These are phyloP conservation scores for Salix udensis DNA, from an alignment of 345 rosid genomes.

Conservation along the genomic window DNA sequence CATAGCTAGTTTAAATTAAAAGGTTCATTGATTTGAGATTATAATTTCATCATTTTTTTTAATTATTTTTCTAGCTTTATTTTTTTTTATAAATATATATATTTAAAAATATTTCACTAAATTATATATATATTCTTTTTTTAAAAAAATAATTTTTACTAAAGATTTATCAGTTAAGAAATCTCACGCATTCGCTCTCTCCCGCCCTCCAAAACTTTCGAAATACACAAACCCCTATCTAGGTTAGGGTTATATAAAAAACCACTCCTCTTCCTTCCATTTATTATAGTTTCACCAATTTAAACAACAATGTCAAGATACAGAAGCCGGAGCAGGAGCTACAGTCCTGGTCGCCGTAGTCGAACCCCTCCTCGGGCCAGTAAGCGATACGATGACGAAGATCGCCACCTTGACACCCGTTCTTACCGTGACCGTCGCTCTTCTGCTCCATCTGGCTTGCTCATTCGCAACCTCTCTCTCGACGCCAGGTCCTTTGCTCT, in stretches of 20 bases:
- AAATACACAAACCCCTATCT: not conserved
- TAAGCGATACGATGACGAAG: constrained; percentile 55
- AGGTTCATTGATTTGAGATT: no score
- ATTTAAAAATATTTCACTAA: no score
- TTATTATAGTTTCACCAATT: not conserved
- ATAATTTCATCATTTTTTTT: no score
- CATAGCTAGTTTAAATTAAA: no score
- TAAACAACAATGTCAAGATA: constrained; percentile 49
- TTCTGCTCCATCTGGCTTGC: constrained; percentile 82
- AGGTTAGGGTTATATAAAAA: constrained; percentile 28
- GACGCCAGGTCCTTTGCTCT: constrained; percentile 60
- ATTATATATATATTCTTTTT: no score
- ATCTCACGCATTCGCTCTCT: no score
- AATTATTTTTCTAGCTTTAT: no score
- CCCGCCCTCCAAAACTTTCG: constrained; percentile 31
- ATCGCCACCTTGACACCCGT: constrained; percentile 32
- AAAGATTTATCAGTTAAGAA: no score
- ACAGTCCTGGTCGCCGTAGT: constrained; percentile 75
- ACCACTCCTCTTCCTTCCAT: not conserved
- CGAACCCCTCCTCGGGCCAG: constrained; percentile 56
- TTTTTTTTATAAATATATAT: no score
- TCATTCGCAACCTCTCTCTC: constrained; percentile 89
- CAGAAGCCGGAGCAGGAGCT: constrained; percentile 75
- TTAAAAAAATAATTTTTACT: no score
- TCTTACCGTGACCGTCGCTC: constrained; percentile 73